Percentiles rank a stretch among this genome's conserved stretches.
Conservation (phyloP, 495 filamentous ascomycete species). For the Daldinia decipiens region DNA sequence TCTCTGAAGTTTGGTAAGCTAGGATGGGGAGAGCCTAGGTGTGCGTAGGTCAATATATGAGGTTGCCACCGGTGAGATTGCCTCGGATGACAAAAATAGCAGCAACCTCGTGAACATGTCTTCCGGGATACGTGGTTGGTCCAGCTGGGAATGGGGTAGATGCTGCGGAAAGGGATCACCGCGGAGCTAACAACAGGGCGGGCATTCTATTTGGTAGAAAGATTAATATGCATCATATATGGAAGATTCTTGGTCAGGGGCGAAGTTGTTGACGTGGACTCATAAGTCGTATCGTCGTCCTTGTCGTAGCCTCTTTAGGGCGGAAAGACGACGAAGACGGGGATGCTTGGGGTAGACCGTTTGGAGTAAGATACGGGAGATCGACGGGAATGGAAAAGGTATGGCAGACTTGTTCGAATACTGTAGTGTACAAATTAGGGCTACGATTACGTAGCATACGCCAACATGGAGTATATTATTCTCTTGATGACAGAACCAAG, state of each 20-base stretch:
- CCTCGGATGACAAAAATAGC: constrained; percentile 31
- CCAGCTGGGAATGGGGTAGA: constrained; percentile 14
- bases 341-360: constrained; percentile 20
- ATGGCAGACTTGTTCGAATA: constrained; percentile 1
- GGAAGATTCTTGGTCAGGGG: constrained; percentile 32
- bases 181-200: neutral
- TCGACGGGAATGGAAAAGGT: constrained; percentile 33
- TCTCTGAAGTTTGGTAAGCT: constrained; percentile 29
- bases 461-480: constrained; percentile 3
- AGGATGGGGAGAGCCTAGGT: constrained; percentile 22
- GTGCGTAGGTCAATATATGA: constrained; percentile 40
- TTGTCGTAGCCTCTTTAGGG: constrained; percentile 6
- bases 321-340: constrained; percentile 12
- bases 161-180: constrained; percentile 1
- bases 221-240: constrained; percentile 9
- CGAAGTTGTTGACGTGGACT: constrained; percentile 16
- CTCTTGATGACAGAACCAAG: constrained; percentile 26
- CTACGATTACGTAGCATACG: constrained; percentile 18
- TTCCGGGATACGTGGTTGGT: constrained; percentile 23
- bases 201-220: neutral
- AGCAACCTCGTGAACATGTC: constrained; percentile 22
- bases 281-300: constrained; percentile 17
- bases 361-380: constrained; percentile 30
- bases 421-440: neutral
- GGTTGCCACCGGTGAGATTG: constrained; percentile 34